Evolutionary conservation across 1,139 yeast species (phyloP).

Genomic region (Schizosaccharomyces versatilis): DNA sequence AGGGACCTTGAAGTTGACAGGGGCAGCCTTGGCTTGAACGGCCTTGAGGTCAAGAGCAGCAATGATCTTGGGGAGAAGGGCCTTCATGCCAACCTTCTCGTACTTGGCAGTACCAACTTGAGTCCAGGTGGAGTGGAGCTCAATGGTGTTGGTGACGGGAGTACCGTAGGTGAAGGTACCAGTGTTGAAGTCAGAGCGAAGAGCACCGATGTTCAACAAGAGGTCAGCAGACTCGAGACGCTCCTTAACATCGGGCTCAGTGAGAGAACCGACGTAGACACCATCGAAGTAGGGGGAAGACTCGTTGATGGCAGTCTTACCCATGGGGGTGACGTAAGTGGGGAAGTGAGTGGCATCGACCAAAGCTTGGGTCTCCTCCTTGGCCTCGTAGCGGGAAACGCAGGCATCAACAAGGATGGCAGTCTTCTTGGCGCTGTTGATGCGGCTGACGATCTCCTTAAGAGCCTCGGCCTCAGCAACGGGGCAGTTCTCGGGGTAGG

Average conservation of each 20-base stretch:
- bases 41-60: neutral
- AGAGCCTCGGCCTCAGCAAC: slow-evolving; percentile 24
- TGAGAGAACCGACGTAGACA: slow-evolving; percentile 34
- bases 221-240: slow-evolving; percentile 21
- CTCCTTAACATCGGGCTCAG: slow-evolving; percentile 25
- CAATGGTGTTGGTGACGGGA: slow-evolving; percentile 19
- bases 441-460: slow-evolving; percentile 25
- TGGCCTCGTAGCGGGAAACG: slow-evolving; percentile 32
- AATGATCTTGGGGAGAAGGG: slow-evolving; percentile 16
- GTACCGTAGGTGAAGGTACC: slow-evolving; percentile 24
- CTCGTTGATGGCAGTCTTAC: slow-evolving; percentile 45
- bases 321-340: slow-evolving; percentile 27
- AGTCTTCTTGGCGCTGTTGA: slow-evolving; percentile 37
- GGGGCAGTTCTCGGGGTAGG: slow-evolving; percentile 18
- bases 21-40: neutral
- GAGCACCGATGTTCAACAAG: slow-evolving; percentile 23
- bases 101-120: slow-evolving; percentile 24
- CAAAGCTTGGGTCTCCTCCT: slow-evolving; percentile 25
- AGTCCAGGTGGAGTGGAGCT: slow-evolving; percentile 27
- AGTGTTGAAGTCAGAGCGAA: slow-evolving; percentile 24
- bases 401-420: slow-evolving; percentile 47
- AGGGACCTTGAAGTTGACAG: neutral
- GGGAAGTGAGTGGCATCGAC: slow-evolving; percentile 27
- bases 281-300: slow-evolving; percentile 37
- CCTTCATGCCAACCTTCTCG: slow-evolving; percentile 11